phyloP scores from a whole-genome alignment of 108 stramenopile genomes.

The Skeletonema menzelii region DNA sequence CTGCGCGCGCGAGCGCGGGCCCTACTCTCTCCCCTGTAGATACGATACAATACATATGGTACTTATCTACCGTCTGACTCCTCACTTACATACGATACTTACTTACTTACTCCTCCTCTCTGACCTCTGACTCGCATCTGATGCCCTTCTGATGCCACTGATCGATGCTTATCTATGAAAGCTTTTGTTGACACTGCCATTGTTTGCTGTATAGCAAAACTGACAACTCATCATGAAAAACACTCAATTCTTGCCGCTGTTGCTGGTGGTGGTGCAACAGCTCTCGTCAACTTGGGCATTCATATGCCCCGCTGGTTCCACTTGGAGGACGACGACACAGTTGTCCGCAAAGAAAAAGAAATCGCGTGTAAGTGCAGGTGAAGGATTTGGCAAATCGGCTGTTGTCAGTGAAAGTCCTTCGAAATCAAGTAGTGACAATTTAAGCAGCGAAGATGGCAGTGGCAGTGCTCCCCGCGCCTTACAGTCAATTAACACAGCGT shows the following conservation, averaged over 20 bases:
- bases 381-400: neutral
- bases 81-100: too few relatives aligned
- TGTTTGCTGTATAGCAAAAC: neutral
- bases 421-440: neutral
- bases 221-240: neutral
- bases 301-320: neutral
- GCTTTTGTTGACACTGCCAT: too few relatives aligned
- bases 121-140: too few relatives aligned
- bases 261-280: neutral
- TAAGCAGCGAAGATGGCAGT: neutral
- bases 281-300: neutral
- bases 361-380: neutral
- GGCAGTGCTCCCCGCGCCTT: neutral
- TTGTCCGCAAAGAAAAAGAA: neutral
- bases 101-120: too few relatives aligned
- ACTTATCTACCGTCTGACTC: too few relatives aligned
- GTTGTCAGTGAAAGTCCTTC: neutral
- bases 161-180: too few relatives aligned
- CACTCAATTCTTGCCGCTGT: neutral
- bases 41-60: too few relatives aligned
- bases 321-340: neutral
- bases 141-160: too few relatives aligned
- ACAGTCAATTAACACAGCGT: neutral
- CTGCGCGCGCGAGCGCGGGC: too few relatives aligned
- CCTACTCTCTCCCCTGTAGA: too few relatives aligned